Percentiles rank a stretch among this genome's conserved stretches.
These are phyloP conservation scores for Paraphaeosphaeria minitans DNA, from an alignment of 2,329 filamentous ascomycete species.

Conservation along the genomic window DNA sequence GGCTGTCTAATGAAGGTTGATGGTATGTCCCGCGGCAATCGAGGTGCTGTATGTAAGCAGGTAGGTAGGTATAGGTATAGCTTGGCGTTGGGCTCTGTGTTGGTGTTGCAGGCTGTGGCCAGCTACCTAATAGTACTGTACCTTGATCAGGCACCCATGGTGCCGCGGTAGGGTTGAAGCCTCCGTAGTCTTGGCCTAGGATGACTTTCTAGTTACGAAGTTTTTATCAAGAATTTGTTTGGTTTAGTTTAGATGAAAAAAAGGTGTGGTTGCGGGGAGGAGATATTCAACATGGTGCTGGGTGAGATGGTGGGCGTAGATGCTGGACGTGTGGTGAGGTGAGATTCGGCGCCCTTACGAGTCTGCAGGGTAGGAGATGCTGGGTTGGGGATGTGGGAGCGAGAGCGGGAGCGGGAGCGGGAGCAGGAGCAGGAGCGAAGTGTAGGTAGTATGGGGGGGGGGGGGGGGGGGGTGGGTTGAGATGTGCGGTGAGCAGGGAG, in stretches of 20 bases:
- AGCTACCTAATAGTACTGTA: slow-evolving; percentile 7
- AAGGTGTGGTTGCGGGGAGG: background rate
- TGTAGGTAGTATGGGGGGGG: too few relatives aligned
- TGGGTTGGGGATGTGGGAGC: background rate
- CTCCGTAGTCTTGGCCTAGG: background rate
- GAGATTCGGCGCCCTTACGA: background rate
- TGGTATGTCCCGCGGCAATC: slow-evolving; percentile 2
- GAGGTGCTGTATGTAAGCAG: background rate
- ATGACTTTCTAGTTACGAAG: too few relatives aligned
- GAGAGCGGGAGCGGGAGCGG: background rate
- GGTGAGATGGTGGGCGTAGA: background rate
- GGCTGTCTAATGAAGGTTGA: slow-evolving; percentile 6
- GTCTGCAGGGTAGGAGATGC: background rate
- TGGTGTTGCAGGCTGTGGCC: slow-evolving; percentile 6
- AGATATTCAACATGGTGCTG: background rate
- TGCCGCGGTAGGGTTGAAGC: slow-evolving; percentile 7
- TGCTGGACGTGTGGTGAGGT: too few relatives aligned
- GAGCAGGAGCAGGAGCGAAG: background rate
- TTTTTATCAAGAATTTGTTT: too few relatives aligned
- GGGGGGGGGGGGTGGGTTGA: too few relatives aligned
- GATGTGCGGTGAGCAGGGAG: background rate
- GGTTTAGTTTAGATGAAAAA: too few relatives aligned
- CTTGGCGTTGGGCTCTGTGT: slow-evolving; percentile 5
- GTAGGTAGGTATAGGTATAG: too few relatives aligned
- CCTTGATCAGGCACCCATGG: slow-evolving; percentile 11